These are phyloP conservation scores for Penicillium sp. DNA, from an alignment of 2,329 filamentous ascomycete genomes.

Conservation along the genomic window DNA sequence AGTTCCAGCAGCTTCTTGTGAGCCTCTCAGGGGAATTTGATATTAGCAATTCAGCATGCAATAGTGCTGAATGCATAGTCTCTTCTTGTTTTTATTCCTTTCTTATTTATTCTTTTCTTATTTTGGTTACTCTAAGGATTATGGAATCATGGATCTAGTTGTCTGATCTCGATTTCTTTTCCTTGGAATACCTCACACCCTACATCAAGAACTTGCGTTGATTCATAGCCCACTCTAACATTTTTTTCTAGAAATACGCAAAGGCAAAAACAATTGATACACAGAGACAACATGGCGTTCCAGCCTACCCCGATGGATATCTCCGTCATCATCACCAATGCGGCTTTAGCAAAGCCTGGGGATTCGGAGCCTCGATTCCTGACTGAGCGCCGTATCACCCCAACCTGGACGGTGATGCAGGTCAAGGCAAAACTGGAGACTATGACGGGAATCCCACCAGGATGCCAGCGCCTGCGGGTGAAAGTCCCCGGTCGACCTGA, in stretches of 20 bases:
- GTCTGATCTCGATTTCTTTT: not conserved
- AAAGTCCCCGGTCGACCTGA: slow-evolving; percentile 62
- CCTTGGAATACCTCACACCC: not conserved
- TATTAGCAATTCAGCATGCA: slow-evolving; percentile 9
- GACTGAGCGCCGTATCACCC: slow-evolving; percentile 87
- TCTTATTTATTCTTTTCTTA: not conserved
- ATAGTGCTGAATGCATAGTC: not conserved
- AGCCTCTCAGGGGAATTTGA: slow-evolving; percentile 2
- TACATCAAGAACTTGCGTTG: too few relatives aligned
- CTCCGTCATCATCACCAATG: slow-evolving; percentile 41
- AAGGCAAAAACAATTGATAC: not conserved
- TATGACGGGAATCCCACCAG: slow-evolving; percentile 85
- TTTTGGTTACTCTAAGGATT: not conserved
- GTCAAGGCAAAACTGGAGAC: slow-evolving; percentile 87
- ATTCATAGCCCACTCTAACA: not conserved
- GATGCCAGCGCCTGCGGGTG: slow-evolving; percentile 72
- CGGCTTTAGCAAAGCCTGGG: slow-evolving; percentile 18
- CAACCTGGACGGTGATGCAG: slow-evolving; percentile 82
- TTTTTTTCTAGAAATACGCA: not conserved
- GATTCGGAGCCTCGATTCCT: slow-evolving; percentile 46
- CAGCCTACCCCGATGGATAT: slow-evolving; percentile 42
- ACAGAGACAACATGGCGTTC: slow-evolving; percentile 32
- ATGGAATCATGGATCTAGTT: not conserved
- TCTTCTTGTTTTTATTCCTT: not conserved
- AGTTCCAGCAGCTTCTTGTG: not conserved